Evolutionary conservation across 306 rosid species (phyloP).

Genomic region (Phaseolus lunatus): DNA sequence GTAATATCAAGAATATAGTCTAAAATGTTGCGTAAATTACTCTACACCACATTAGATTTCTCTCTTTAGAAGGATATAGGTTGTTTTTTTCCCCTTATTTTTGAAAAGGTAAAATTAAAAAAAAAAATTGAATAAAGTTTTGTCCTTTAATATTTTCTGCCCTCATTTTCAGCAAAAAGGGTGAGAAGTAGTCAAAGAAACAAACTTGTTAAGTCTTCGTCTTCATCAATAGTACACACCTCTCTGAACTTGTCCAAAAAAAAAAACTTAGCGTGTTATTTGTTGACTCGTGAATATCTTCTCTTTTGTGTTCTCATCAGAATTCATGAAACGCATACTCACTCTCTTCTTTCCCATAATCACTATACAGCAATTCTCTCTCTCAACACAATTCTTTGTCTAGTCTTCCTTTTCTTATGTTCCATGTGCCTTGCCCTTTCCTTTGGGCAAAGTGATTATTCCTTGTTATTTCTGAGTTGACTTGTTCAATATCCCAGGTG

Average conservation of each 20-base stretch:
- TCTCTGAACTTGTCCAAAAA: not conserved
- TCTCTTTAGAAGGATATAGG: too few relatives aligned
- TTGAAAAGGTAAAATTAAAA: not conserved
- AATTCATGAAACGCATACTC: not conserved
- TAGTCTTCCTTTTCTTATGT: not conserved
- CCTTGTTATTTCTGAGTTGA: slow-evolving; percentile 37
- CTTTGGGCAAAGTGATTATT: slow-evolving; percentile 3
- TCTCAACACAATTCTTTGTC: not conserved
- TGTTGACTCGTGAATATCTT: slow-evolving; percentile 12
- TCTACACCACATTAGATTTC: too few relatives aligned
- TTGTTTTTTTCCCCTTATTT: not conserved
- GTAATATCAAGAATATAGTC: too few relatives aligned
- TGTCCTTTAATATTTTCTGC: not conserved
- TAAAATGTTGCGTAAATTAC: too few relatives aligned
- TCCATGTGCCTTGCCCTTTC: slow-evolving; percentile 4
- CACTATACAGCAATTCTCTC: not conserved
- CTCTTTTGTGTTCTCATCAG: slow-evolving; percentile 1
- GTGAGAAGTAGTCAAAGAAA: slow-evolving; percentile 43
- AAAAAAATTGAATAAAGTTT: too few relatives aligned
- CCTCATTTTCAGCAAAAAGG: slow-evolving; percentile 33
- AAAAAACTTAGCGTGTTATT: slow-evolving; percentile 1
- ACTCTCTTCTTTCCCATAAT: not conserved
- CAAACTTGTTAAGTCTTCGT: slow-evolving; percentile 35
- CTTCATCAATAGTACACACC: not conserved
- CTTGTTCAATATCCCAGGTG: slow-evolving; percentile 2